These are phyloP conservation scores for Syncephalis plumigaleata DNA, from an alignment of 371 early-diverging fungal species.

Conservation along the genomic window DNA sequence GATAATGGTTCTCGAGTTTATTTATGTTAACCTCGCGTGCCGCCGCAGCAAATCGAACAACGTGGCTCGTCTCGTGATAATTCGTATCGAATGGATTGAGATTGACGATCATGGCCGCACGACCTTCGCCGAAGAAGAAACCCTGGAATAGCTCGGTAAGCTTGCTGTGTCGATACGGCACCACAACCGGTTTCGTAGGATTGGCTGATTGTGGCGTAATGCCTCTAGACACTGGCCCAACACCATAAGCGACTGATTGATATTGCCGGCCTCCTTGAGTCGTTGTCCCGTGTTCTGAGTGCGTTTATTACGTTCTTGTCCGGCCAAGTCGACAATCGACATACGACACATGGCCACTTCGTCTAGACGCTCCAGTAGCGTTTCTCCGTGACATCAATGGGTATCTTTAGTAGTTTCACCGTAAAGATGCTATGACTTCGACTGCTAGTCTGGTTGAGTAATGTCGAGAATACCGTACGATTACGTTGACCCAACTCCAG, in stretches of 20 bases:
- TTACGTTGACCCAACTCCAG: slow-evolving; percentile 37
- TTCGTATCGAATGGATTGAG: slow-evolving; percentile 43
- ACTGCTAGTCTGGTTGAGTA: slow-evolving; percentile 38
- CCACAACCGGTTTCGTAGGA: slow-evolving; percentile 16
- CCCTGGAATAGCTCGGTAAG: slow-evolving; percentile 51
- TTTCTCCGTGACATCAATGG: slow-evolving; percentile 25
- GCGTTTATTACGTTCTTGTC: slow-evolving; percentile 75
- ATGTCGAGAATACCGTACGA: slow-evolving; percentile 38
- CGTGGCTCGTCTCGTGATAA: slow-evolving; percentile 37
- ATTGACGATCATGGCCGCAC: slow-evolving; percentile 49
- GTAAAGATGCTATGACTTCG: slow-evolving; percentile 59
- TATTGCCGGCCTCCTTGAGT: slow-evolving; percentile 82
- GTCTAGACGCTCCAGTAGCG: slow-evolving; percentile 23
- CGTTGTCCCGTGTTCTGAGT: slow-evolving; percentile 70
- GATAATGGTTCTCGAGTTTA: slow-evolving; percentile 11
- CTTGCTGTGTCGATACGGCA: slow-evolving; percentile 53
- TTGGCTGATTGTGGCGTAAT: slow-evolving; percentile 32
- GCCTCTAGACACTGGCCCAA: slow-evolving; percentile 79
- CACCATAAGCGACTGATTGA: slow-evolving; percentile 87
- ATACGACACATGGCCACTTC: slow-evolving; percentile 29
- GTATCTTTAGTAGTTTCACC: slow-evolving; percentile 34
- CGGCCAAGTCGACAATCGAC: slow-evolving; percentile 92
- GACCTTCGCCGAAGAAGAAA: slow-evolving; percentile 43
- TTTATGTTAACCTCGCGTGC: slow-evolving; percentile 38
- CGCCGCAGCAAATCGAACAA: slow-evolving; percentile 49